Percentiles rank a stretch among this genome's conserved stretches.
Conservation (phyloP, 2,329 filamentous ascomycete species). For the Colletotrichum liaoningense region DNA sequence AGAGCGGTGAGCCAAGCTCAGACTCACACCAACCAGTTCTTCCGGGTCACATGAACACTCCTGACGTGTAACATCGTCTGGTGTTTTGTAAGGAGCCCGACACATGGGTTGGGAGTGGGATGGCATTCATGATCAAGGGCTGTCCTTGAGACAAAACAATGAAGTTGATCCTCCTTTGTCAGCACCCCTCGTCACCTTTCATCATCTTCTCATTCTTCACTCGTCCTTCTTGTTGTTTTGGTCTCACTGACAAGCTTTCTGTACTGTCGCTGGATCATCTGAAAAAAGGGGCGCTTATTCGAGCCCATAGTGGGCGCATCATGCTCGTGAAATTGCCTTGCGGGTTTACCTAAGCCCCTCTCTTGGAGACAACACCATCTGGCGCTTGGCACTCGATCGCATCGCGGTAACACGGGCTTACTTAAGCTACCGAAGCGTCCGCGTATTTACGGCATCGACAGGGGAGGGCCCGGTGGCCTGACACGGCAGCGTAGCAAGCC, state of each 20-base stretch:
- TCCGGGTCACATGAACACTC: slow-evolving; percentile 24
- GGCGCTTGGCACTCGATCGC: neutral
- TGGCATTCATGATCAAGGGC: slow-evolving; percentile 9
- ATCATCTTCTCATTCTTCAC: neutral
- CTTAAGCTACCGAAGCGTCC: slow-evolving; percentile 25
- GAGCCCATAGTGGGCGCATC: neutral
- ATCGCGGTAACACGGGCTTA: slow-evolving; percentile 17
- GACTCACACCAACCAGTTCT: neutral
- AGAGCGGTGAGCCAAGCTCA: slow-evolving; percentile 14
- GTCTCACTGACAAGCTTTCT: neutral
- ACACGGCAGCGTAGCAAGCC: slow-evolving; percentile 34
- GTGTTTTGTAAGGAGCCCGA: slow-evolving; percentile 9
- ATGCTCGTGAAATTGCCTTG: neutral
- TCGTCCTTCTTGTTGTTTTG: neutral
- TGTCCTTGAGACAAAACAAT: neutral
- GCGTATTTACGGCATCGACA: slow-evolving; percentile 26
- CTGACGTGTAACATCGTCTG: slow-evolving; percentile 17
- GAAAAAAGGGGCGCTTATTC: neutral
- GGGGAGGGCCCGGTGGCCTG: slow-evolving; percentile 28
- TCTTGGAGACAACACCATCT: neutral
- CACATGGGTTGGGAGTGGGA: slow-evolving; percentile 9
- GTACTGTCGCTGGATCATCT: neutral
- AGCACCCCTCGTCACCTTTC: neutral
- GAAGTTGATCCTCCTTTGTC: neutral
- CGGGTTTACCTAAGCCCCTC: slow-evolving; percentile 1